These are phyloP conservation scores for Alternaria gansuensis DNA, from an alignment of 2,329 filamentous ascomycete species.

Conservation along the genomic window DNA sequence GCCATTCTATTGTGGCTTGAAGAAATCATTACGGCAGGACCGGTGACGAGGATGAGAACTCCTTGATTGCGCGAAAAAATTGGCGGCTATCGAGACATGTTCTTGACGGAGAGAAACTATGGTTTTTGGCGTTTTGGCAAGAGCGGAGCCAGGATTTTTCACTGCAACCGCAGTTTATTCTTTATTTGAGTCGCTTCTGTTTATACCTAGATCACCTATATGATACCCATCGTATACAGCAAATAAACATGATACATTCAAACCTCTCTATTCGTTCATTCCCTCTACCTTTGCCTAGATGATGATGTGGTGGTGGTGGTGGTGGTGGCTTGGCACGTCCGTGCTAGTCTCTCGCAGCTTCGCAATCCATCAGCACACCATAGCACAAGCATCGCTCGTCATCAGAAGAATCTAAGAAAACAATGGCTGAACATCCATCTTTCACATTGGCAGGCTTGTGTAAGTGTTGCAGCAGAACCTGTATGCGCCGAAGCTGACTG, in stretches of 20 bases:
- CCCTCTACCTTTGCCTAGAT: not conserved
- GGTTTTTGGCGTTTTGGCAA: not conserved
- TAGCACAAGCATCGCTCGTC: not conserved
- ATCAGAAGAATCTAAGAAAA: constrained; percentile 1
- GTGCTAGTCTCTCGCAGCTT: not conserved
- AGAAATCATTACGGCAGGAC: not conserved
- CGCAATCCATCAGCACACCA: constrained; percentile 3
- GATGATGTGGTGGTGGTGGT: constrained; percentile 2
- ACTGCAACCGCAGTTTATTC: not conserved
- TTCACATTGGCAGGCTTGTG: constrained; percentile 42
- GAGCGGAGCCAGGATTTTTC: not conserved
- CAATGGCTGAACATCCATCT: constrained; percentile 44
- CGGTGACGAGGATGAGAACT: not conserved
- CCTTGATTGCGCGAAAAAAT: not conserved
- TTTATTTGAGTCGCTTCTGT: not conserved
- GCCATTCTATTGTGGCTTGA: constrained; percentile 12
- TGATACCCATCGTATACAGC: constrained; percentile 5
- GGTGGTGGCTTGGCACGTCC: constrained; percentile 13
- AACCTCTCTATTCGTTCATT: not conserved
- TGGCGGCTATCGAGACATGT: not conserved
- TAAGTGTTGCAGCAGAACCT: constrained; percentile 17
- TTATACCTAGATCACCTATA: not conserved
- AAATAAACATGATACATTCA: not conserved
- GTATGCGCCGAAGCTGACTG: constrained; percentile 11
- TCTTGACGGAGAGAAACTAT: not conserved